Percentiles rank a stretch among this genome's conserved stretches.
These are phyloP conservation scores for Dovyalis caffra DNA, from an alignment of 345 rosid genomes.

Conservation along the genomic window DNA sequence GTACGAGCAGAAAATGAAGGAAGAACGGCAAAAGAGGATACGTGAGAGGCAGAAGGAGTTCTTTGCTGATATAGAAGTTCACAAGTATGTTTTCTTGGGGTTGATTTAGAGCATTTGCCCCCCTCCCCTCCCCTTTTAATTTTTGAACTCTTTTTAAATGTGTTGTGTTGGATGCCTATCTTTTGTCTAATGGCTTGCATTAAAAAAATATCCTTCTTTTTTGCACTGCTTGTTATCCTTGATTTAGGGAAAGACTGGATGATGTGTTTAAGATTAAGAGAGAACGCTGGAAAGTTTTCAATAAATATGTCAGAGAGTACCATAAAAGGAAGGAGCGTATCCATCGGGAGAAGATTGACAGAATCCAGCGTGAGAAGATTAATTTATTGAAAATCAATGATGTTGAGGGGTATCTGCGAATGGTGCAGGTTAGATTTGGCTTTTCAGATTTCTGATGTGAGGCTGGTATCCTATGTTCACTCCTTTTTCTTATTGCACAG, in stretches of 20 bases:
- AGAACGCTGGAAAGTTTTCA: slow-evolving; percentile 90
- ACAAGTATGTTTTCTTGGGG: slow-evolving; percentile 51
- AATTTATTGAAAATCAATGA: slow-evolving; percentile 89
- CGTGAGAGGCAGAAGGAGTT: slow-evolving; percentile 97
- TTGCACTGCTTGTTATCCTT: slow-evolving; percentile 27
- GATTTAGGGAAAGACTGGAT: slow-evolving; percentile 78
- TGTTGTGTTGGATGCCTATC: background rate
- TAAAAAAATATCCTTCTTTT: background rate
- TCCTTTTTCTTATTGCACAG: slow-evolving; percentile 29
- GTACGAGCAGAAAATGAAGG: slow-evolving; percentile 88
- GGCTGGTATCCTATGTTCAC: slow-evolving; percentile 9
- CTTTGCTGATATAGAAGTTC: slow-evolving; percentile 85
- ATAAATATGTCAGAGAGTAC: slow-evolving; percentile 83
- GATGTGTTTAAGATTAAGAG: slow-evolving; percentile 73
- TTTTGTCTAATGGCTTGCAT: background rate
- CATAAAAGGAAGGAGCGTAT: slow-evolving; percentile 87
- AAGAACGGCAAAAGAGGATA: slow-evolving; percentile 88
- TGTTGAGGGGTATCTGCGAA: slow-evolving; percentile 93
- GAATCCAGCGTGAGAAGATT: slow-evolving; percentile 93
- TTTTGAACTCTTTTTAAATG: background rate
- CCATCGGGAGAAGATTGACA: slow-evolving; percentile 92
- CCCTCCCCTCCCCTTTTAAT: background rate
- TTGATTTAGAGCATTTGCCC: background rate
- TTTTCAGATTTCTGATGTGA: slow-evolving; percentile 8
- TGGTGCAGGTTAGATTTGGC: slow-evolving; percentile 71